Base-by-base conservation (phyloP, 2,329 filamentous ascomycete genomes). In the Sporothrix inflata region DNA sequence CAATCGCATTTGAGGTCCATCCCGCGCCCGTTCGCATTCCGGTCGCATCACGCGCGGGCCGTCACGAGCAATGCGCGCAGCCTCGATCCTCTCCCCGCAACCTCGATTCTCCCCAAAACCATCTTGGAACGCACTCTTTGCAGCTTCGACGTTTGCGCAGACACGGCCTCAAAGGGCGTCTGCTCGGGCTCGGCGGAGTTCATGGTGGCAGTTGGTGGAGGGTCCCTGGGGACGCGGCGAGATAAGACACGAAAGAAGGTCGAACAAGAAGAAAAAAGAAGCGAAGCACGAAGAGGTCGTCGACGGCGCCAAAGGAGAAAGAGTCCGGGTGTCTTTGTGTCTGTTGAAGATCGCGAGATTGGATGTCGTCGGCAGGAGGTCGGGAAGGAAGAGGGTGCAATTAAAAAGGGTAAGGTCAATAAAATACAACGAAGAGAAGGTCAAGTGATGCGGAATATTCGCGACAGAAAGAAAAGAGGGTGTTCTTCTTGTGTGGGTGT, bases 101-200 rank as follows among this genome's bases (percentile, higher is more conserved):
- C 57, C 4, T n/a, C 19, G n/a, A 12, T 11, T 24, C 42, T 19
- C 16, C 19, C 34, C 51, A 19, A n/a, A 8, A 21, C 8, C 14
- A 12, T 9, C 5, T 55, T 12, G 27, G 34, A 16, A 73, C 75
- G 27, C 72, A 94, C 92, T 83, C 90, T 88, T 83, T 90, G 87
- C 77, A 92, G 83, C 80, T 87, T 90, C 70, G 90, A 91, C 24
- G 94, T 97, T 78, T 98, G 95, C 80, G 92, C 90, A 78, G 90
- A 92, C 80, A 98, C 93, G 75, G 94, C 92, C 79, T 91, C 92
- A 84, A 97, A 98, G 84, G 94, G 94, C 82, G 94, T 97, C 84
- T 92, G 89, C 67, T 97, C 94, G 75, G 93, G 91, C 85, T 97
- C 94, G 74, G 91, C 88, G 78, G 90, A 90, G 85, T 98, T 94